These are phyloP conservation scores for Antarctomyces pellizariae DNA, from an alignment of 495 filamentous ascomycete species.

Conservation along the genomic window DNA sequence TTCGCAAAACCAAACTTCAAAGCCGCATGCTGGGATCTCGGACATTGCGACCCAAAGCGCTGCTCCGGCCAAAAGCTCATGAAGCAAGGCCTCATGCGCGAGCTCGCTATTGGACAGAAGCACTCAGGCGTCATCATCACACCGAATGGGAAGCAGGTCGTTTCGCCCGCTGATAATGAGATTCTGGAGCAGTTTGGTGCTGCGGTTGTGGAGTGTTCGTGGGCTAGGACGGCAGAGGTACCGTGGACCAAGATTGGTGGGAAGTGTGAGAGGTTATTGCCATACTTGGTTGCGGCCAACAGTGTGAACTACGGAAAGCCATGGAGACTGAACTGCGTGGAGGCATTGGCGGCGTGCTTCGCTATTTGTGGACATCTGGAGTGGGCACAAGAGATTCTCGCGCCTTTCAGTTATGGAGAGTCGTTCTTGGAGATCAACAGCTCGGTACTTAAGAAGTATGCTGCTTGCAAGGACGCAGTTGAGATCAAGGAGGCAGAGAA, in stretches of 20 bases:
- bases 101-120: constrained; percentile 75
- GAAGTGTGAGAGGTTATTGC: constrained; percentile 80
- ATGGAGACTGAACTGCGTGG: constrained; percentile 83
- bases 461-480: constrained; percentile 58
- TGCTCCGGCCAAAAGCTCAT: constrained; percentile 92
- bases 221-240: constrained; percentile 79
- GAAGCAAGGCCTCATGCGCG: constrained; percentile 76
- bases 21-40: constrained; percentile 93
- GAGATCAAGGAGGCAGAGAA: constrained; percentile 72
- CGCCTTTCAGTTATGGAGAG: constrained; percentile 68
- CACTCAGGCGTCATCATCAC: constrained; percentile 79
- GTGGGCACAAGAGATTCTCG: constrained; percentile 66
- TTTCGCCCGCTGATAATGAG: constrained; percentile 61
- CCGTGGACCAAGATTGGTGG: constrained; percentile 81
- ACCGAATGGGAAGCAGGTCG: constrained; percentile 66
- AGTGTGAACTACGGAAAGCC: constrained; percentile 93
- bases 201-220: constrained; percentile 92
- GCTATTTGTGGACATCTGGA: constrained; percentile 77
- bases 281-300: constrained; percentile 91
- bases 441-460: constrained; percentile 61
- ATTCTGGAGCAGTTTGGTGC: constrained; percentile 73
- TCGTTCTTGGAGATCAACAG: constrained; percentile 78
- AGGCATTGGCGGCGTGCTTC: constrained; percentile 81
- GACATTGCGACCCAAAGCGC: constrained; percentile 90
- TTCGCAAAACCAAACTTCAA: constrained; percentile 42